Conservation (phyloP, 495 filamentous ascomycete species). For the Penicillium atrosanguineum region DNA sequence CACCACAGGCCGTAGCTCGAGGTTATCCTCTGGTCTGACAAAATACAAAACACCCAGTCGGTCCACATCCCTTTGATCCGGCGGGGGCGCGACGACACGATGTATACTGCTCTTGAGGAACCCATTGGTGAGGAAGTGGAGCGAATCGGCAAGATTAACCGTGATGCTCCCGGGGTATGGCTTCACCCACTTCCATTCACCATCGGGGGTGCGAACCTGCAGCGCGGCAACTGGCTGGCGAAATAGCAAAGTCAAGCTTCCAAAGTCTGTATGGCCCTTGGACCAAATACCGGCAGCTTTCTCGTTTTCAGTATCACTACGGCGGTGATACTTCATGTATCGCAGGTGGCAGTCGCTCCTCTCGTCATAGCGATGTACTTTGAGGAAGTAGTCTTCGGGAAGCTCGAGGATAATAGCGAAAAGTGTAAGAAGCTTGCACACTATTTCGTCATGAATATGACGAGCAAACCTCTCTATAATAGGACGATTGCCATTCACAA, state of each 20-base stretch:
- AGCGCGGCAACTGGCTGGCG: slow-evolving; percentile 55
- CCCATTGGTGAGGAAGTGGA: slow-evolving; percentile 43
- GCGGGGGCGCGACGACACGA: slow-evolving; percentile 46
- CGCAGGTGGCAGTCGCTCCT: slow-evolving; percentile 47
- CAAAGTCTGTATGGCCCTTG: slow-evolving; percentile 54
- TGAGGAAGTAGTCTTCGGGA: slow-evolving; percentile 49
- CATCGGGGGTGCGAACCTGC: slow-evolving; percentile 39
- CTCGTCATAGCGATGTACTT: slow-evolving; percentile 50
- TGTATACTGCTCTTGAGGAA: slow-evolving; percentile 48
- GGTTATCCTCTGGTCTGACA: slow-evolving; percentile 36
- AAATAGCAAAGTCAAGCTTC: slow-evolving; percentile 52
- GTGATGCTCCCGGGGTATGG: slow-evolving; percentile 38
- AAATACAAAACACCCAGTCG: slow-evolving; percentile 52
- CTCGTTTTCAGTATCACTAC: slow-evolving; percentile 44
- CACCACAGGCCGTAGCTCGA: slow-evolving; percentile 29
- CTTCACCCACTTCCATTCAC: slow-evolving; percentile 30
- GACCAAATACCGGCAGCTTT: slow-evolving; percentile 40
- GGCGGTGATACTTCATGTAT: slow-evolving; percentile 53
- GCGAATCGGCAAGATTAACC: slow-evolving; percentile 48
- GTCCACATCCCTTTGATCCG: slow-evolving; percentile 46
- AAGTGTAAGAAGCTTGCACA: slow-evolving; percentile 43
- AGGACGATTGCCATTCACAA: slow-evolving; percentile 35
- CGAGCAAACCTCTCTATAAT: slow-evolving; percentile 49
- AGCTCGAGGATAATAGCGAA: slow-evolving; percentile 52
- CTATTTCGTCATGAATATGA: slow-evolving; percentile 46